phyloP scores from a whole-genome alignment of 2,329 filamentous ascomycete species.

The Teratosphaeria nubilosa region DNA sequence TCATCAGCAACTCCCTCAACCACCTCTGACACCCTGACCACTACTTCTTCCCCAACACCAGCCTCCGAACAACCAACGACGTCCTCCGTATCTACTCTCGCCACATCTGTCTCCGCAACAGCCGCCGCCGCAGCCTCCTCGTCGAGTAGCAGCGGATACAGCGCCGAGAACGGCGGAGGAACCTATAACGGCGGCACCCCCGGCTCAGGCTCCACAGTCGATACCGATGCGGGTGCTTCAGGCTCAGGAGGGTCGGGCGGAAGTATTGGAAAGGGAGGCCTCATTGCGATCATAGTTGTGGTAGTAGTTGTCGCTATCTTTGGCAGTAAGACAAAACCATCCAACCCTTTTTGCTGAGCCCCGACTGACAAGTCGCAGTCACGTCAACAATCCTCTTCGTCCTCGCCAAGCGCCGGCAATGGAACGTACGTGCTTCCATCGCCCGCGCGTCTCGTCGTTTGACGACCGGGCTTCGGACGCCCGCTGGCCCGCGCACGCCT shows the following conservation, averaged over 20 bases:
- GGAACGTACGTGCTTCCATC: conserved; percentile 65
- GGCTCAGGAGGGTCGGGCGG: conserved; percentile 47
- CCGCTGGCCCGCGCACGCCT: background rate
- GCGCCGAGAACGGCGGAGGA: background rate
- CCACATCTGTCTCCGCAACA: background rate
- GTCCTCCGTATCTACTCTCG: background rate
- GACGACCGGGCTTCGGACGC: conserved; percentile 18
- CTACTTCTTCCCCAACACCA: background rate
- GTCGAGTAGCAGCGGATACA: background rate
- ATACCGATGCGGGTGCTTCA: conserved; percentile 49
- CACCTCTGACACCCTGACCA: background rate
- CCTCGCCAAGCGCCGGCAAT: conserved; percentile 74
- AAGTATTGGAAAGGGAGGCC: conserved; percentile 55
- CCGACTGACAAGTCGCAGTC: conserved; percentile 35
- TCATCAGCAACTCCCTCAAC: background rate
- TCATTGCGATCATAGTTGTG: conserved; percentile 65
- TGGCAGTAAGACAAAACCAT: conserved; percentile 49
- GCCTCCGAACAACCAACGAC: background rate
- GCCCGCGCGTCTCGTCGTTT: conserved; percentile 49
- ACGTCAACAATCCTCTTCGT: conserved; percentile 61
- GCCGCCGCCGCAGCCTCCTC: background rate
- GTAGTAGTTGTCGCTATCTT: conserved; percentile 52
- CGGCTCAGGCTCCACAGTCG: conserved; percentile 7
- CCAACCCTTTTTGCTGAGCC: conserved; percentile 17
- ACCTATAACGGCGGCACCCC: background rate